Base-by-base conservation (phyloP, 139 green algal genomes). In the Asterochloris sp. region DNA sequence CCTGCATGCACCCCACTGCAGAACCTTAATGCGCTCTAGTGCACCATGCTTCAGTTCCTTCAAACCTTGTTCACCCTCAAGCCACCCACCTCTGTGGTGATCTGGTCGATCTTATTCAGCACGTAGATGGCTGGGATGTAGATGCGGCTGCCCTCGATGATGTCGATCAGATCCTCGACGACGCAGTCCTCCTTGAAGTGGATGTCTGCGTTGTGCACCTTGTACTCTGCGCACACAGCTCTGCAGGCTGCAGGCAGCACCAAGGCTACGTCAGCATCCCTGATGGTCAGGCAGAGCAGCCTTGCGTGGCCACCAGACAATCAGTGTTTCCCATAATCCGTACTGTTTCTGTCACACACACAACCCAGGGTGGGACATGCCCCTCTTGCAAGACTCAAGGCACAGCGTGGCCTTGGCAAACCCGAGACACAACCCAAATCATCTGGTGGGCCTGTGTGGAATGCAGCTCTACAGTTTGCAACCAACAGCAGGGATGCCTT, bases 81-180 rank as follows among this genome's bases (percentile, higher is more conserved):
- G 38, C 38, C 38, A 54, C 38, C 38, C 38, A 54, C 38, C 38
- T 54, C 38, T 54, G 38, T 54, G 6, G 38, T 54, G 68, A 78
- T 67, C 82, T 85, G 83, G 28, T 95, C 94, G 60, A 98, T 97
- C 92, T 99, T 99, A 92, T 99, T 99, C 83, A 98, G 89, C 0
- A 95, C 97, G 86, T 98, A 99, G 80, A 99, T 96, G 83, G 86
- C 92, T 12, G 97, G 97, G 21, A 98, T 91, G 91, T 99, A 99
- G 16, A 98, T 83, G 62, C 97, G 90, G 83, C 84, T 95, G 77
- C 96, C 96, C 91, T 99, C 97, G 78, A 99, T 98, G 47, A 98
- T 94, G 84, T 99, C 97, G 74, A 99, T 96, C 64, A 99, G 87
- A 81, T 99, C 97, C 80, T 98, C 95, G 0, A 98, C 78, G 28